A percentile compares a stretch with the other conserved stretches of the same genome.
These are phyloP conservation scores for Porphyridium purpureum DNA, from an alignment of 23 red algal species.

Conservation along the genomic window DNA sequence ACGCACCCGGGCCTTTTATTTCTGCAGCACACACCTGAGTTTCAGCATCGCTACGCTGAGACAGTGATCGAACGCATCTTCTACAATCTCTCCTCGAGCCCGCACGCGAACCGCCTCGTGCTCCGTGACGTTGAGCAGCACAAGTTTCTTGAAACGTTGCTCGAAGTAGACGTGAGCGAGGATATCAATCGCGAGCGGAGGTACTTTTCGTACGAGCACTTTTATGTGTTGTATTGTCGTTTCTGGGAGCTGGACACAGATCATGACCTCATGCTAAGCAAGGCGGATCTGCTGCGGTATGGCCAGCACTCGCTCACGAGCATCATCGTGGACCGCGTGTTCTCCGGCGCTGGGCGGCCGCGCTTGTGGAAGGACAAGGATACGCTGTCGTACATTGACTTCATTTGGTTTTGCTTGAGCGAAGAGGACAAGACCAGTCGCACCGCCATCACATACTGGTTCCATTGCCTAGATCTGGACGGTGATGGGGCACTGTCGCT, in stretches of 20 bases:
- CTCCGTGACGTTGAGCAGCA: slow-evolving; percentile 49
- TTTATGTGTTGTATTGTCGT: slow-evolving; percentile 99
- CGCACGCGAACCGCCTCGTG: slow-evolving; percentile 36
- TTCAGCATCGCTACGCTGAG: slow-evolving; percentile 92
- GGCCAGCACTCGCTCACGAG: slow-evolving; percentile 84
- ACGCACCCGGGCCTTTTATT: slow-evolving; percentile 82
- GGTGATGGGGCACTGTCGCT: slow-evolving; percentile 94
- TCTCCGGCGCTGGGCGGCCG: slow-evolving; percentile 60
- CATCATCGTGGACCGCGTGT: slow-evolving; percentile 87
- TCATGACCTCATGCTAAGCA: slow-evolving; percentile 91
- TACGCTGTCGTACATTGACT: slow-evolving; percentile 92
- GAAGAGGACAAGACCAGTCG: slow-evolving; percentile 98
- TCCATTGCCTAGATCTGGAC: slow-evolving; percentile 93
- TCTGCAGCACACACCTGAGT: slow-evolving; percentile 87
- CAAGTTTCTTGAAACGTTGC: slow-evolving; percentile 45
- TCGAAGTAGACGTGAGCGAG: slow-evolving; percentile 78
- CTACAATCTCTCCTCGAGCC: slow-evolving; percentile 44
- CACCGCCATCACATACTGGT: slow-evolving; percentile 94
- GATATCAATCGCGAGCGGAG: slow-evolving; percentile 89
- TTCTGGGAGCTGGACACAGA: slow-evolving; percentile 99
- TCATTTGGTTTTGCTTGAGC: slow-evolving; percentile 94
- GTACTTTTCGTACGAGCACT: slow-evolving; percentile 98
- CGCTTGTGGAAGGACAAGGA: slow-evolving; percentile 17
- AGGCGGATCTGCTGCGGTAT: slow-evolving; percentile 93
- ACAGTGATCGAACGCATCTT: slow-evolving; percentile 98